Evolutionary conservation across 1,284 basidiomycete species (phyloP).

Genomic region (Irpex sp.): DNA sequence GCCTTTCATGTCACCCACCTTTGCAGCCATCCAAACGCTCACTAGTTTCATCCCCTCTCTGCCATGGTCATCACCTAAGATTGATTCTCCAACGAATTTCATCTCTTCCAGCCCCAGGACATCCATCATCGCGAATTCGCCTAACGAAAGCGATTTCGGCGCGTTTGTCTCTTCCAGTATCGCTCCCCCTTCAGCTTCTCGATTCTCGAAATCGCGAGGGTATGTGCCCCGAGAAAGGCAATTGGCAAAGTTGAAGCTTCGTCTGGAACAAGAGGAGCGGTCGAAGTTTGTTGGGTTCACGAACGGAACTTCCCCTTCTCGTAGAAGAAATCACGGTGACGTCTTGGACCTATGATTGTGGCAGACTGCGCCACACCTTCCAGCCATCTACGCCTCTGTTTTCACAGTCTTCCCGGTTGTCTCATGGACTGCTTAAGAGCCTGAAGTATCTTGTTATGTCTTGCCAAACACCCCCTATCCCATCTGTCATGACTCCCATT

Average conservation of each 20-base stretch:
- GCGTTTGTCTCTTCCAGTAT: slow-evolving; percentile 1
- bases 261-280: slow-evolving; percentile 42
- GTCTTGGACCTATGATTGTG: slow-evolving; percentile 26
- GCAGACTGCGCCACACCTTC: not conserved
- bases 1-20: slow-evolving; percentile 46
- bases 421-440: slow-evolving; percentile 28
- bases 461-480: slow-evolving; percentile 13
- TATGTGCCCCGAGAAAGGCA: slow-evolving; percentile 63
- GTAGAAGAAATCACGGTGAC: slow-evolving; percentile 39
- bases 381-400: not conserved
- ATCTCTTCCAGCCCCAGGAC: slow-evolving; percentile 23
- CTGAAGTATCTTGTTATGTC: slow-evolving; percentile 21
- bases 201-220: slow-evolving; percentile 24
- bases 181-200: not conserved
- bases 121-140: slow-evolving; percentile 17
- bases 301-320: slow-evolving; percentile 22
- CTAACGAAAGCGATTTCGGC: slow-evolving; percentile 11
- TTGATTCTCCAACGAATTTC: slow-evolving; percentile 6
- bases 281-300: slow-evolving; percentile 2
- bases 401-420: not conserved
- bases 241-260: slow-evolving; percentile 51
- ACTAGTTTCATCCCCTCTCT: slow-evolving; percentile 59
- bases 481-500: not conserved
- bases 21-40: slow-evolving; percentile 48
- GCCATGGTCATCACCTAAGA: slow-evolving; percentile 31